Evolutionary conservation across 2,329 filamentous ascomycete species (phyloP), one percentile per base, ranked within the genome.

Genomic region (Trichoderma sp.): DNA sequence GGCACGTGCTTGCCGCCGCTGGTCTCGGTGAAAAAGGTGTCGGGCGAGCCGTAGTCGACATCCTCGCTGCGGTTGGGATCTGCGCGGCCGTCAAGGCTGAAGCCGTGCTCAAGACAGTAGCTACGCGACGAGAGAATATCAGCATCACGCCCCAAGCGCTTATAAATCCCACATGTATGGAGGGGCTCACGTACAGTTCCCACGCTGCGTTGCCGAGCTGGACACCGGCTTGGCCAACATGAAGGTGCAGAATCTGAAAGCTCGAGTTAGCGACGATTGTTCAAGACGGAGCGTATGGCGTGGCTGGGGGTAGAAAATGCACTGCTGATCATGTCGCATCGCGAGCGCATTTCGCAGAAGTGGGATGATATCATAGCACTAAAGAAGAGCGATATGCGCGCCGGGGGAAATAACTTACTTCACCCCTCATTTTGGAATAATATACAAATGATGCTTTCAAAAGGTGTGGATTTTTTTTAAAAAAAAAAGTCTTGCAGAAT

Each of bases 201-300:
- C 89, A 91, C 75, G 90, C 89, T 78, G 88, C 90, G 85, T 91
- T 91, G 77, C 89, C 90, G 72, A 91, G 88, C 87, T 91, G 89
- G 78, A 85, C 87, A 82, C 89, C 90, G 82, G 90, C 89, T 85
- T 91, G 87, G 79, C 87, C 87, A 76, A 89, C 79, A 79, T 89
- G 87, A 78, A 89, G 81, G 81, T 89, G 87, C 81, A 89, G 83
- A 81, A 89, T 85, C 87, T 89, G 71, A 67, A 39, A 16, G 49
- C 71, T 56, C 24, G 30, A n/a, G n/a, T 59, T 18, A 56, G 66
- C 65, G 49, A 66, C 18, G 8, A 7, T 13, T 18, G 18, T 18
- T 30, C 32, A 0, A 32, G 21, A 10, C 8, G 16, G 63, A 63
- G 24, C 37, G 13, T 18, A 21, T 68, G 21, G 51, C 28, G 30